These are phyloP conservation scores for Chlorella sorokiniana DNA, from an alignment of 139 green algal genomes.

Conservation along the genomic window DNA sequence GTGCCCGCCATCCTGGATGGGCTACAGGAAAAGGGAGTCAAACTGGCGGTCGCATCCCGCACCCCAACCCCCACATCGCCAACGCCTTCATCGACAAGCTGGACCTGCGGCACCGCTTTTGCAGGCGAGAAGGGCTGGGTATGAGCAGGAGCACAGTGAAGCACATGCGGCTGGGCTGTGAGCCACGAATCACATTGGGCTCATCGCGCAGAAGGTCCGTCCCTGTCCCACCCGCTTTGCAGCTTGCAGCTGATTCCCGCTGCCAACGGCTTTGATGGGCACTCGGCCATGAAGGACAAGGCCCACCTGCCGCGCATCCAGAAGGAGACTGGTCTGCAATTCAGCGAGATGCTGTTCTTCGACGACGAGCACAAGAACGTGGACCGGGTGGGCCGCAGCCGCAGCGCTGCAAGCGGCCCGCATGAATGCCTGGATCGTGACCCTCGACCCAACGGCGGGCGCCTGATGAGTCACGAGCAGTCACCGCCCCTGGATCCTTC, in stretches of 20 bases:
- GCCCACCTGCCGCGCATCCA: conserved; percentile 41
- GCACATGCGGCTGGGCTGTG: no score
- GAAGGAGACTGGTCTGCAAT: conserved; percentile 34
- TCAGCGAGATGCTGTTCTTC: conserved; percentile 48
- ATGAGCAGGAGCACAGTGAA: no score
- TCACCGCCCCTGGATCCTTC: no score
- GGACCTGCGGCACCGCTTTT: conserved; percentile 13
- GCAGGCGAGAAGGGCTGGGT: neutral
- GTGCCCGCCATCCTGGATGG: conserved; percentile 28
- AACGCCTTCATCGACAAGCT: conserved; percentile 44
- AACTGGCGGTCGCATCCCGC: conserved; percentile 37
- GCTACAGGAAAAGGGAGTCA: conserved; percentile 3
- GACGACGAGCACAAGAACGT: conserved; percentile 51
- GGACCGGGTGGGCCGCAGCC: conserved; percentile 1
- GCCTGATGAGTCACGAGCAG: no score
- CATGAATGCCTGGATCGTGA: neutral
- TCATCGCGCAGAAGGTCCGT: neutral
- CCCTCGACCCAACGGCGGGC: neutral
- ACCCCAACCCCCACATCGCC: conserved; percentile 44
- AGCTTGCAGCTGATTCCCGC: conserved; percentile 49
- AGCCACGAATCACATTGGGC: neutral
- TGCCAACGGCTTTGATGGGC: conserved; percentile 29
- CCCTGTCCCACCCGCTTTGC: neutral
- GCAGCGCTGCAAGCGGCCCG: neutral
- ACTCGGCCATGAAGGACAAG: conserved; percentile 41